phyloP scores from a whole-genome alignment of 768 basidiomycete species.

The Boletus rubescentipes region DNA sequence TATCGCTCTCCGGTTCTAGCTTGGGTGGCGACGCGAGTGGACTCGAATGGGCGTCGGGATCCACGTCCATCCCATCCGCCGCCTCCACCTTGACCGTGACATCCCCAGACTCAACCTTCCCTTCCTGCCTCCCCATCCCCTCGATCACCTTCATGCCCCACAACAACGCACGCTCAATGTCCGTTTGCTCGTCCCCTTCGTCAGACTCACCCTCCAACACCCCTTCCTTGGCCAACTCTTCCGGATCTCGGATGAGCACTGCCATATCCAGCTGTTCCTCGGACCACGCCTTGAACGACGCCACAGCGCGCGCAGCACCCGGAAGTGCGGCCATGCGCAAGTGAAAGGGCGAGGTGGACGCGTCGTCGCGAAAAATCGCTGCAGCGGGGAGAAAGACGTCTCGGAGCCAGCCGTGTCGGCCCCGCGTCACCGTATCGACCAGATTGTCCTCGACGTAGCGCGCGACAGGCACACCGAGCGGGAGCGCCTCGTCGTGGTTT shows the following conservation, averaged over 20 bases:
- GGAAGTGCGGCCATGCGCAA: slow-evolving; percentile 16
- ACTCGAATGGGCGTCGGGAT: slow-evolving; percentile 1
- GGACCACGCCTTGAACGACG: slow-evolving; percentile 7
- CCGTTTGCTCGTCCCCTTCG: slow-evolving; percentile 29
- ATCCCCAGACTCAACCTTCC: not conserved
- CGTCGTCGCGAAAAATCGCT: not conserved
- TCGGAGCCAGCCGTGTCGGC: slow-evolving; percentile 38
- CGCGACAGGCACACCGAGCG: slow-evolving; percentile 36
- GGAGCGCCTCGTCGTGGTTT: not conserved
- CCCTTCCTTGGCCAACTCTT: slow-evolving; percentile 36
- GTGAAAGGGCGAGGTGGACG: slow-evolving; percentile 5
- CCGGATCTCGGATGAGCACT: slow-evolving; percentile 39
- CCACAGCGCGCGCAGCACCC: not conserved
- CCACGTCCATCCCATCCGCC: slow-evolving; percentile 19
- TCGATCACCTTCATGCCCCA: slow-evolving; percentile 55
- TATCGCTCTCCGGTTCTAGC: not conserved
- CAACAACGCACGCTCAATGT: slow-evolving; percentile 44
- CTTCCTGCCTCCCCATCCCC: slow-evolving; percentile 28
- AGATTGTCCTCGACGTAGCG: slow-evolving; percentile 42
- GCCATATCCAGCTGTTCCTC: slow-evolving; percentile 40
- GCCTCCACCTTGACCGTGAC: slow-evolving; percentile 16
- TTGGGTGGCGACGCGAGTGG: not conserved
- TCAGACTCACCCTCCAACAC: slow-evolving; percentile 25
- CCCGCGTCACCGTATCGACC: slow-evolving; percentile 41
- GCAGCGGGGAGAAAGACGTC: slow-evolving; percentile 21